Evolutionary conservation across 345 rosid species (phyloP), one percentile per base, ranked within the genome.

Genomic region (Corchorus olitorius): DNA sequence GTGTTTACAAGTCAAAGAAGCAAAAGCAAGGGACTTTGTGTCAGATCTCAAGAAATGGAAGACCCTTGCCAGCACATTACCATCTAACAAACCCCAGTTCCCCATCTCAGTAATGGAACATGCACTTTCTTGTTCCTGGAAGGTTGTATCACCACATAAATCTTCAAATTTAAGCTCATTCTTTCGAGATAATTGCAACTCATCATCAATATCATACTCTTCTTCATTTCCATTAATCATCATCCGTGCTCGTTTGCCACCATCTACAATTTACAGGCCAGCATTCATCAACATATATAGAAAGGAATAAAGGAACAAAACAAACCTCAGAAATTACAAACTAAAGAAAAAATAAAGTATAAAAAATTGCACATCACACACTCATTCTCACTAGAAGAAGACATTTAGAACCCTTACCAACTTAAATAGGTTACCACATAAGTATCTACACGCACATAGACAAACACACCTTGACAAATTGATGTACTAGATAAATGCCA

Each of bases 1-100:
- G 63, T 87, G 94, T 83, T 88, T 92, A 82, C 98, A 97, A 76
- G 97, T 92, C 84, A 88, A 84, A 77, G 99, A 92, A 71, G 97
- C 94, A 83, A 87, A 49, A 46, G 88, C 83, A 70, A 94, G 94
- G 74, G 99, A 86, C 77, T 83, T 88, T 80, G 89, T 67, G 85
- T 97, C 98, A 69, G 87, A 83, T 84, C 92, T 90, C 87, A 97
- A 80, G 79, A 87, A 87, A 88, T 97, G 97, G 79, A 90, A 97
- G 73, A 94, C 86, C 62, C 94, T 88, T 80, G 97, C 93, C 81
- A 97, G 81, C 55, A 85, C 76, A 79, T 77, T 86, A 72, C 98
- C 92, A 76, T 94, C 92, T 86, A 97, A 80, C 77, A 92, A 85
- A 79, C 88, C 98, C 97, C 97, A 97, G 81, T 79, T 84, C 33